Evolutionary conservation across 768 basidiomycete genomes (phyloP), one percentile per base, ranked within the genome.

Genomic region (Sistotremastrum niveocremeum): DNA sequence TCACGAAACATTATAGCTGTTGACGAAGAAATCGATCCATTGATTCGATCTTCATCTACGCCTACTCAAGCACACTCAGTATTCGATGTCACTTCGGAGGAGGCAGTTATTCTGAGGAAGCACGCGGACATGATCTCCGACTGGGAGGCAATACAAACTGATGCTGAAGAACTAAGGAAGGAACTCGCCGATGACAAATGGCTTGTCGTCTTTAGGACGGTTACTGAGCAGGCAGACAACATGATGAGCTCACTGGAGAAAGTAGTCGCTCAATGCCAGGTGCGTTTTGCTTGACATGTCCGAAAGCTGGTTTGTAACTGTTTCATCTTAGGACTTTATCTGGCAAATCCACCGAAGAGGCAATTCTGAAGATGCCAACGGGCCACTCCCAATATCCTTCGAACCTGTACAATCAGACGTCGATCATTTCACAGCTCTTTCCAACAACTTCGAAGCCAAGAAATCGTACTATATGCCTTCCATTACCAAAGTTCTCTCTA

Each of bases 241-340:
- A 95, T 98, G 94, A 94, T 98, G 89, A 77, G 77, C 31, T 87
- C 86, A 56, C 65, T 99, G 53, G 88, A 97, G 66, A 98, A 94
- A 62, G 89, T 86, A 6, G 79, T 94, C 39, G 80, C 79, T 56
- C 78, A 85, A 52, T 93, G 89, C 67, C 84, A 87, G 69, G 89
- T 88, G 55, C 51, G 79, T 41, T 4, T 56, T 41, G 46, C 20
- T 40, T 20, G 29, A 8, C 3, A 10, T 37, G 11, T 40, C 39
- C 52, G 41, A 37, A 35, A 29, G 39, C 43, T 47, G 10, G 46
- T 37, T 33, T 59, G 6, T 37, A 44, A 31, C 41, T 34, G 36
- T 42, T 42, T 34, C 6, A 12, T 35, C 44, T 2, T 57, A 86
- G 85, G 85, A 88, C 56, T 90, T 89, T 62, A 83, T 88, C 52